These are phyloP conservation scores for Spatholobus suberectus DNA, from an alignment of 306 rosid genomes.

Conservation along the genomic window DNA sequence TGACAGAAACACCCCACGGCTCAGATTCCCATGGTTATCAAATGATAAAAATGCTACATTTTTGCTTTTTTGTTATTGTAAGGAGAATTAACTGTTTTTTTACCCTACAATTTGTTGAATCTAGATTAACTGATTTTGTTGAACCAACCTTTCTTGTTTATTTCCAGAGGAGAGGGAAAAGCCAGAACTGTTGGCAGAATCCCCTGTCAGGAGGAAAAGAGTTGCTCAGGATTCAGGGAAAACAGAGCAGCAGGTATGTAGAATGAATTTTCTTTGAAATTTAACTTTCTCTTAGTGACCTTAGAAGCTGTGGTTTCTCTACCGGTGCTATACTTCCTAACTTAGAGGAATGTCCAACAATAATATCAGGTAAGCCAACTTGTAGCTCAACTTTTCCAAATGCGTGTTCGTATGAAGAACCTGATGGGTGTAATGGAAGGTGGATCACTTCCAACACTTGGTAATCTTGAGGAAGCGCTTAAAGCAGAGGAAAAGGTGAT, in stretches of 20 bases:
- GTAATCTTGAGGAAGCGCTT: constrained; percentile 89
- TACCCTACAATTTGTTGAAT: not conserved
- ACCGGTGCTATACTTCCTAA: constrained; percentile 22
- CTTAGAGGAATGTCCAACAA: constrained; percentile 32
- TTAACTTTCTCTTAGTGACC: not conserved
- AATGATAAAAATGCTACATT: constrained; percentile 12
- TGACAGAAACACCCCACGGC: not conserved
- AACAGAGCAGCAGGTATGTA: constrained; percentile 90
- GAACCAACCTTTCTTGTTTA: constrained; percentile 39
- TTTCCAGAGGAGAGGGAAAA: constrained; percentile 92
- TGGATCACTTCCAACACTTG: constrained; percentile 81
- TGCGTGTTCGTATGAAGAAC: constrained; percentile 95
- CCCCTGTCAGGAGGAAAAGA: constrained; percentile 86
- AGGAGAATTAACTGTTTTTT: constrained; percentile 10
- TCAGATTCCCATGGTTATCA: constrained; percentile 20
- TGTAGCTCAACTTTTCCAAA: constrained; percentile 93
- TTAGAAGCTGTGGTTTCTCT: constrained; percentile 19
- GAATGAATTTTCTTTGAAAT: constrained; percentile 31
- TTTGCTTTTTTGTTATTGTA: constrained; percentile 7
- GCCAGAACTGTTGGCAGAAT: constrained; percentile 94
- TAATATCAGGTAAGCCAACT: constrained; percentile 81
- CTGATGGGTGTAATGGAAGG: constrained; percentile 95
- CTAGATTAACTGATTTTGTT: constrained; percentile 20
- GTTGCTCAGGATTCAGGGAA: constrained; percentile 92
- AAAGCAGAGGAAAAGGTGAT: constrained; percentile 88